These are phyloP conservation scores for Danielozyma ontarioensis DNA, from an alignment of 805 yeast genomes.

Conservation along the genomic window DNA sequence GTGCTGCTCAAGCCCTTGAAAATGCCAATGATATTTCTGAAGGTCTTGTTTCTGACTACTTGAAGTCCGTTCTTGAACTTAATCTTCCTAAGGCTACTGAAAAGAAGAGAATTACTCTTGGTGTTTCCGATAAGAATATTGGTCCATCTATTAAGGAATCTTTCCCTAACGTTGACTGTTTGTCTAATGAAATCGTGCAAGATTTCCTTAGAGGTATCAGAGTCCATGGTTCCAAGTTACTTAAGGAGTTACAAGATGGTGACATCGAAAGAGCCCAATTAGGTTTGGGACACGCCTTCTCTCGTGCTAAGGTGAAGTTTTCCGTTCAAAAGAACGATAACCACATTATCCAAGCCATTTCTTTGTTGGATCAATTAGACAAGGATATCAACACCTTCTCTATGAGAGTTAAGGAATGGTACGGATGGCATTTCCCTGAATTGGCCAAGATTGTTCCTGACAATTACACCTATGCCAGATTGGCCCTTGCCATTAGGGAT, in stretches of 20 bases:
- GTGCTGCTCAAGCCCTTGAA: slow-evolving; percentile 98
- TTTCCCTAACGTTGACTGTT: slow-evolving; percentile 85
- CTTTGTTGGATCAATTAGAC: slow-evolving; percentile 93
- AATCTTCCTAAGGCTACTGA: slow-evolving; percentile 79
- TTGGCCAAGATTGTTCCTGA: slow-evolving; percentile 87
- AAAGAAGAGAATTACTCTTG: slow-evolving; percentile 67
- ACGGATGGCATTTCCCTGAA: slow-evolving; percentile 99
- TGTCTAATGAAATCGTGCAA: slow-evolving; percentile 87
- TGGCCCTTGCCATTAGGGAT: slow-evolving; percentile 79
- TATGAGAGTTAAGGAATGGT: slow-evolving; percentile 97
- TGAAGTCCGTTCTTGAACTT: slow-evolving; percentile 83
- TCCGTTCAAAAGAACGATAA: slow-evolving; percentile 98
- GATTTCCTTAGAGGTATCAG: slow-evolving; percentile 94
- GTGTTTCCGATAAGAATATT: slow-evolving; percentile 89
- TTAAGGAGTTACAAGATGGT: slow-evolving; percentile 89
- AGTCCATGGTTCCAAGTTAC: slow-evolving; percentile 79
- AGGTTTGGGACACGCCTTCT: slow-evolving; percentile 98
- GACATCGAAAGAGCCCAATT: slow-evolving; percentile 97
- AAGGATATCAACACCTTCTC: slow-evolving; percentile 97
- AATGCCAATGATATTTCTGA: slow-evolving; percentile 97
- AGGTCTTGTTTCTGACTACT: slow-evolving; percentile 90
- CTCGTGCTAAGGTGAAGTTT: slow-evolving; percentile 98
- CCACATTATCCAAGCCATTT: slow-evolving; percentile 98
- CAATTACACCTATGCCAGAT: slow-evolving; percentile 79
- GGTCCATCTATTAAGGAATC: slow-evolving; percentile 95